Evolutionary conservation across 768 basidiomycete genomes (phyloP).

Genomic region (Lentinula detonsa): DNA sequence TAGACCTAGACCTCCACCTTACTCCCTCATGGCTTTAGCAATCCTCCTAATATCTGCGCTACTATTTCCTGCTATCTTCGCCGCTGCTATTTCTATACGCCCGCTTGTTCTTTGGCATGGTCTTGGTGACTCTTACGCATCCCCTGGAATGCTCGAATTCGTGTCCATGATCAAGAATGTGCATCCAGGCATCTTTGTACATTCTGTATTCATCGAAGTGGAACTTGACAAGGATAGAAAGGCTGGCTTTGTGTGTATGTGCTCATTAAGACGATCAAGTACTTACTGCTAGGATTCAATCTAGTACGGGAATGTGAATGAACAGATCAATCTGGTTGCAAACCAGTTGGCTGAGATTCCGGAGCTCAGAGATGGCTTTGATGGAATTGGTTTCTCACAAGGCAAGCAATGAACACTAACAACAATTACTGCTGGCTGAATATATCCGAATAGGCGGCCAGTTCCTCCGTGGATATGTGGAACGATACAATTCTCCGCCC

Average conservation of each 20-base stretch:
- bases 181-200: constrained; percentile 72
- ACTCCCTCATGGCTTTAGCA: neutral
- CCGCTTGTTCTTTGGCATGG: constrained; percentile 79
- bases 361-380: constrained; percentile 67
- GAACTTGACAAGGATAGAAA: constrained; percentile 56
- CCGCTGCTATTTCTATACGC: constrained; percentile 15
- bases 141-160: constrained; percentile 69
- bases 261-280: neutral
- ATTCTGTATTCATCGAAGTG: constrained; percentile 64
- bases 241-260: constrained; percentile 65
- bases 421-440: neutral
- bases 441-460: constrained; percentile 52
- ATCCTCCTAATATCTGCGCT: neutral
- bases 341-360: constrained; percentile 58
- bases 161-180: constrained; percentile 49
- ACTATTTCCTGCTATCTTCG: neutral
- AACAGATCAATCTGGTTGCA: constrained; percentile 61
- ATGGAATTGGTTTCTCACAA: constrained; percentile 87
- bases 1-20: neutral
- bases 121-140: constrained; percentile 67
- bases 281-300: neutral
- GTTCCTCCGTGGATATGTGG: constrained; percentile 81
- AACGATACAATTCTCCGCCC: constrained; percentile 67
- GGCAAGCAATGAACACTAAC: constrained; percentile 27
- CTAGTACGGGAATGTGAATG: constrained; percentile 75